Percentiles rank a stretch among this genome's conserved stretches.
phyloP scores from a whole-genome alignment of 495 filamentous ascomycete genomes.

The Trichoderma asperelloides region DNA sequence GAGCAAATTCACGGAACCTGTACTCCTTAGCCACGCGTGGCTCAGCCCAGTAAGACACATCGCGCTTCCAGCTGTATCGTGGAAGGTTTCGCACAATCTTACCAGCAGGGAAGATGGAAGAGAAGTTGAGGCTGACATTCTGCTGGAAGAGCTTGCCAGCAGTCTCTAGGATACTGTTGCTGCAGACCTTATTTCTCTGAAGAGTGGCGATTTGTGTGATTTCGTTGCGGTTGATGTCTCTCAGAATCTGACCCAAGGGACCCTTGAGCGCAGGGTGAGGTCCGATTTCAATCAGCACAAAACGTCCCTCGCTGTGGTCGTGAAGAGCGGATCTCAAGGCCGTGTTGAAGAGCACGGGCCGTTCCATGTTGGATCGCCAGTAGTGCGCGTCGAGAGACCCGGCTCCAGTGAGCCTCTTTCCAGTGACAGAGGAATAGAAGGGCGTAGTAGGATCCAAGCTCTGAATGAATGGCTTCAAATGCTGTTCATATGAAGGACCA shows the following conservation, averaged over 20 bases:
- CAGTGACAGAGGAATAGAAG: slow-evolving; percentile 21
- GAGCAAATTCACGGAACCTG: slow-evolving; percentile 28
- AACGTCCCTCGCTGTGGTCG: not conserved
- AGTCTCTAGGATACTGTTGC: not conserved
- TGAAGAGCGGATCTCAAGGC: slow-evolving; percentile 16
- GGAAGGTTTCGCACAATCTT: slow-evolving; percentile 21
- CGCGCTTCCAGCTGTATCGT: slow-evolving; percentile 31
- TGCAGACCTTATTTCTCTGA: not conserved
- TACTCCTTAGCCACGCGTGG: slow-evolving; percentile 29
- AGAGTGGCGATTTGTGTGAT: not conserved
- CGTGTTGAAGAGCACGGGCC: not conserved
- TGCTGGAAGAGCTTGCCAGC: not conserved
- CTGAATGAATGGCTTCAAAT: slow-evolving; percentile 9
- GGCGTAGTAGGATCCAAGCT: slow-evolving; percentile 12
- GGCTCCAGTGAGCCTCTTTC: slow-evolving; percentile 21
- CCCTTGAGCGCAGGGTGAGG: slow-evolving; percentile 33
- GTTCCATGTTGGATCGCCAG: not conserved
- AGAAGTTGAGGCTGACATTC: not conserved
- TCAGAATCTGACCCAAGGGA: not conserved
- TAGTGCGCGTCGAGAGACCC: slow-evolving; percentile 15
- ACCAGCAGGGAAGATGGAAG: not conserved
- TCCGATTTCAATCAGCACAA: slow-evolving; percentile 35
- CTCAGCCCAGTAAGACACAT: slow-evolving; percentile 35
- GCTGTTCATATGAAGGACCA: slow-evolving; percentile 16
- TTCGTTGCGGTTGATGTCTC: not conserved